These are phyloP conservation scores for Penstemon newberryi DNA, from an alignment of 257 asterid species.

Conservation along the genomic window DNA sequence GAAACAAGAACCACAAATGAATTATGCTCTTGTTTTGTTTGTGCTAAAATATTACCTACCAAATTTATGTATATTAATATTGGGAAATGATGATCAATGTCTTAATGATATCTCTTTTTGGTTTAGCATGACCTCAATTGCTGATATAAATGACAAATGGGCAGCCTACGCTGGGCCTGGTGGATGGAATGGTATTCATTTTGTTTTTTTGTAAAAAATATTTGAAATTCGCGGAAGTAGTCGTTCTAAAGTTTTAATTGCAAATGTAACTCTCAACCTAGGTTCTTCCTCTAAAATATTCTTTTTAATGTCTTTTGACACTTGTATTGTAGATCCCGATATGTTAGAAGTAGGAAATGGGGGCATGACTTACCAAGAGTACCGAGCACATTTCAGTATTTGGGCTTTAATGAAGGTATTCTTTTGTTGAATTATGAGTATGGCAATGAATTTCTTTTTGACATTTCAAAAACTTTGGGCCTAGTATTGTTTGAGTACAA, in stretches of 20 bases:
- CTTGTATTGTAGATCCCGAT: slow-evolving; percentile 73
- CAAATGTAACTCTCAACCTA: neutral
- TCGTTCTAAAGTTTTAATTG: slow-evolving; percentile 7
- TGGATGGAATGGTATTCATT: slow-evolving; percentile 88
- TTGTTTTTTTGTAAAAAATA: neutral
- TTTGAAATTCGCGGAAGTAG: neutral
- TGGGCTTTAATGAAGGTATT: slow-evolving; percentile 98
- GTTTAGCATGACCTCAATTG: slow-evolving; percentile 85
- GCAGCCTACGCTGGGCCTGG: slow-evolving; percentile 99
- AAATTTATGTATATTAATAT: no score
- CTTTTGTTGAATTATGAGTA: neutral
- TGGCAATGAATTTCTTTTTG: no score
- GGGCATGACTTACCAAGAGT: slow-evolving; percentile 84
- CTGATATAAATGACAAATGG: slow-evolving; percentile 94
- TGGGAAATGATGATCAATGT: no score
- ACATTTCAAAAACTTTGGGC: no score
- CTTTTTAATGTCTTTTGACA: neutral
- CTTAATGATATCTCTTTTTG: neutral
- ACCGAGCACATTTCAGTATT: slow-evolving; percentile 90
- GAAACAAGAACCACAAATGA: no score
- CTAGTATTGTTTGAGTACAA: neutral
- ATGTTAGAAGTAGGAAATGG: slow-evolving; percentile 99
- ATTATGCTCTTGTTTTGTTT: no score
- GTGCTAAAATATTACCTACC: no score
- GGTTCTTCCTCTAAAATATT: no score